Percentiles rank a stretch among this genome's conserved stretches.
phyloP scores from a whole-genome alignment of 129 eudicot species.

The Scalesia atractyloides region DNA sequence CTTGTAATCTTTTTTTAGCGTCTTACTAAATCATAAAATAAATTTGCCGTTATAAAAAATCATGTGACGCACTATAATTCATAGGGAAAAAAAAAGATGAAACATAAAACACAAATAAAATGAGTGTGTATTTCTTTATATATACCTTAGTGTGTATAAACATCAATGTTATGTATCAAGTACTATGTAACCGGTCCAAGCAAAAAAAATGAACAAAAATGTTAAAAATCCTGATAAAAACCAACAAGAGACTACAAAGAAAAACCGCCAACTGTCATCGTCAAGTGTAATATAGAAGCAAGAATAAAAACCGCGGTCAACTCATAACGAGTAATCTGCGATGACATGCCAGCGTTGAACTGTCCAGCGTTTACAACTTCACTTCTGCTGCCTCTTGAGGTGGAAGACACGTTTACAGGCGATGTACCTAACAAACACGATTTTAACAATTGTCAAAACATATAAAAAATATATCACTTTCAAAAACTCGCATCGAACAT shows the following conservation, averaged over 20 bases:
- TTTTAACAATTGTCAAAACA: neutral
- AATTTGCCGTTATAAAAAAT: no score
- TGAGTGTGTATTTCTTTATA: conserved; percentile 3
- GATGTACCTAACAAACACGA: conserved; percentile 54
- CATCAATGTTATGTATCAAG: neutral
- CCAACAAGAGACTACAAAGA: conserved; percentile 4
- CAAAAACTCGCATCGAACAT: no score
- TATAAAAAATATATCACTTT: neutral
- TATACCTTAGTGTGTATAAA: neutral
- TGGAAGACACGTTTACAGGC: conserved; percentile 74
- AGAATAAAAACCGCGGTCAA: conserved; percentile 33
- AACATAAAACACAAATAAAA: neutral
- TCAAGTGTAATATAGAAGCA: conserved; percentile 43
- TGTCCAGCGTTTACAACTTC: conserved; percentile 75
- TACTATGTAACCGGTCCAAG: conserved; percentile 2
- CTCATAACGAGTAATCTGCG: conserved; percentile 24
- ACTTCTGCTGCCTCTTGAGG: conserved; percentile 56
- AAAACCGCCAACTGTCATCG: conserved; percentile 14
- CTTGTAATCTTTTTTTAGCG: no score
- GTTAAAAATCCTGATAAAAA: neutral
- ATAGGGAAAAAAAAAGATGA: neutral
- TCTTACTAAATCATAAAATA: no score
- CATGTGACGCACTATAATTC: neutral
- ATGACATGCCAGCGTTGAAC: conserved; percentile 45
- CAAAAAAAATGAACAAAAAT: neutral